phyloP scores from a whole-genome alignment of 2,329 filamentous ascomycete genomes.

The Lachnellula hyalina region DNA sequence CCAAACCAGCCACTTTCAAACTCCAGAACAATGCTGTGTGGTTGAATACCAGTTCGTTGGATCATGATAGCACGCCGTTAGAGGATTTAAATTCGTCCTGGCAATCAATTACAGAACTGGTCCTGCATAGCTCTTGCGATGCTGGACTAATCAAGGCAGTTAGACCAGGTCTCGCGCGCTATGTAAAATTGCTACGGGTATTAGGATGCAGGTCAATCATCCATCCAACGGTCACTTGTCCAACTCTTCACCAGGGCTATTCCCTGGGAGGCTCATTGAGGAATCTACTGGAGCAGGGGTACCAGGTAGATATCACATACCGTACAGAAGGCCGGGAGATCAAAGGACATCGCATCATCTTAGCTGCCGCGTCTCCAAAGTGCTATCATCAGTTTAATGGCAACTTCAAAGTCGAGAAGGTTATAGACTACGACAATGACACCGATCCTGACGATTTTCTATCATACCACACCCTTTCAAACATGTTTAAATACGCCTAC shows the following conservation, averaged over 20 bases:
- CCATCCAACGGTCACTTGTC: too few species aligned
- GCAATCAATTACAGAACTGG: conserved; percentile 16
- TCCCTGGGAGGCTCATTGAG: too few species aligned
- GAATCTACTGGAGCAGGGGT: background rate
- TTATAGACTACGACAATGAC: conserved; percentile 14
- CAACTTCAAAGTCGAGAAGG: conserved; percentile 9
- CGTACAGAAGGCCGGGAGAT: conserved; percentile 12
- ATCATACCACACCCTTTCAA: conserved; percentile 20
- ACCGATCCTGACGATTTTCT: conserved; percentile 13
- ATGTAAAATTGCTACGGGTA: too few species aligned
- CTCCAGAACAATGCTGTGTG: conserved; percentile 9
- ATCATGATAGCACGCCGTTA: background rate
- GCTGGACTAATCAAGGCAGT: conserved; percentile 5
- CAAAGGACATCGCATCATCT: conserved; percentile 16
- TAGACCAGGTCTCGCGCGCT: too few species aligned
- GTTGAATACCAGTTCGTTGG: conserved; percentile 17
- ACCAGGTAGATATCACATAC: conserved; percentile 19
- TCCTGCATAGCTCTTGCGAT: conserved; percentile 24
- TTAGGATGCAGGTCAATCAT: too few species aligned
- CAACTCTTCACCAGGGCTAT: too few species aligned
- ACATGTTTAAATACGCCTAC: conserved; percentile 23
- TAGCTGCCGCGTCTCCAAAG: conserved; percentile 16
- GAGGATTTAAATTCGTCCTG: conserved; percentile 17
- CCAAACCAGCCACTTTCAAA: conserved; percentile 1
- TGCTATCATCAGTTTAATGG: conserved; percentile 13